Conservation (phyloP, 805 yeast genomes). For the Clavispora phyllophila region DNA sequence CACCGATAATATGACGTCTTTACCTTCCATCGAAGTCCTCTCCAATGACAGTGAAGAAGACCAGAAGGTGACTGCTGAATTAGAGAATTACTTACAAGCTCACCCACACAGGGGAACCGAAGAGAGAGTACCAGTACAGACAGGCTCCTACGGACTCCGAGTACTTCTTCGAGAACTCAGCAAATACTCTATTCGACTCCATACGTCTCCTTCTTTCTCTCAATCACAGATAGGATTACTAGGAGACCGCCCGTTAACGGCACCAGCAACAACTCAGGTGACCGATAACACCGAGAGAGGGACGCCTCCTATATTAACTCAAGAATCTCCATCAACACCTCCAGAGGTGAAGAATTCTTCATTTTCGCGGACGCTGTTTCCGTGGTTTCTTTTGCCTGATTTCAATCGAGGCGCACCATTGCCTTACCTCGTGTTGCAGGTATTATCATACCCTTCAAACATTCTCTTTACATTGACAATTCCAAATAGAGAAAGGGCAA, state of each 20-base stretch:
- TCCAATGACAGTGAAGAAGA: background rate
- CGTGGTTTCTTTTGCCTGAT: constrained; percentile 5
- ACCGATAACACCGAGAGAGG: background rate
- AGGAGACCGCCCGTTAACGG: constrained; percentile 7
- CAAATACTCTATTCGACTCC: constrained; percentile 17
- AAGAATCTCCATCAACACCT: background rate
- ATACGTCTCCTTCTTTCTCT: background rate
- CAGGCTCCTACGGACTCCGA: constrained; percentile 31
- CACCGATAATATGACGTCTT: background rate
- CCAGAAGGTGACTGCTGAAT: constrained; percentile 7
- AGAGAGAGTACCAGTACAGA: constrained; percentile 11
- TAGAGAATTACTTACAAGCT: constrained; percentile 8
- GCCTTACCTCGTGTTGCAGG: constrained; percentile 1
- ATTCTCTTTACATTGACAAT: constrained; percentile 11
- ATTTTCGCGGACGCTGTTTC: too few species aligned
- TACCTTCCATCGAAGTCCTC: constrained; percentile 2
- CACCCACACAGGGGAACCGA: constrained; percentile 9
- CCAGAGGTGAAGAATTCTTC: background rate
- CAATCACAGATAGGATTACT: constrained; percentile 1
- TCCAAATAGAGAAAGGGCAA: constrained; percentile 14
- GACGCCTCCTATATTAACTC: background rate
- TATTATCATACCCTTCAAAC: constrained; percentile 9
- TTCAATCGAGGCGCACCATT: constrained; percentile 3
- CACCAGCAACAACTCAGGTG: constrained; percentile 1
- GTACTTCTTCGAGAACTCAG: constrained; percentile 29